Percentiles rank a stretch among this genome's conserved stretches.
Conservation (phyloP, 768 basidiomycete genomes). For the Russula virescens region DNA sequence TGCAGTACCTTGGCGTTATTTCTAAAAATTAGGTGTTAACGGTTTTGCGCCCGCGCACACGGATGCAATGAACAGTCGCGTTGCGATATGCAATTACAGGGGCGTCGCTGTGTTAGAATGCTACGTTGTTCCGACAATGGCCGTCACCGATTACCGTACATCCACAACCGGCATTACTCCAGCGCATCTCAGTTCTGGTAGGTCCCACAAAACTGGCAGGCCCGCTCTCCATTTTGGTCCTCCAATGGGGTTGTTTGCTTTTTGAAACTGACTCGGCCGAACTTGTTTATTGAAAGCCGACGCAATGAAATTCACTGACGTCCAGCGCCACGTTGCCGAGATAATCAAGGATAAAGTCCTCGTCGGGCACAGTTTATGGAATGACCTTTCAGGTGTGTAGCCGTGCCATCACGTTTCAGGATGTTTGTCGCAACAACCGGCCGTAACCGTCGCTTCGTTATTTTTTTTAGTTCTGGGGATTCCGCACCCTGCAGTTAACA, state of each 20-base stretch:
- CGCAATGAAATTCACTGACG: slow-evolving; percentile 50
- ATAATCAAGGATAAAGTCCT: slow-evolving; percentile 65
- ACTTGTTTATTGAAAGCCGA: slow-evolving; percentile 35
- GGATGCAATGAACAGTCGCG: slow-evolving; percentile 34
- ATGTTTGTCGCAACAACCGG: background rate
- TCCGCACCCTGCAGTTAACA: slow-evolving; percentile 70
- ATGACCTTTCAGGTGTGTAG: slow-evolving; percentile 65
- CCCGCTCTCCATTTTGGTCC: background rate
- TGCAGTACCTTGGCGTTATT: background rate
- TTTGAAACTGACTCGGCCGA: background rate
- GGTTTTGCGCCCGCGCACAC: background rate
- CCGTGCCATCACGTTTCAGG: slow-evolving; percentile 12
- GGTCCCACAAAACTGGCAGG: slow-evolving; percentile 15
- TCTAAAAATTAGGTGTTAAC: slow-evolving; percentile 1
- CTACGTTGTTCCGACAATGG: slow-evolving; percentile 59
- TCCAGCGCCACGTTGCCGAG: slow-evolving; percentile 61
- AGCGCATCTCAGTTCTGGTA: slow-evolving; percentile 38
- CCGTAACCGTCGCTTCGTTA: slow-evolving; percentile 17
- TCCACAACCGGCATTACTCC: slow-evolving; percentile 51
- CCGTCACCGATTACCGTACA: slow-evolving; percentile 71
- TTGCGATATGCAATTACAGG: slow-evolving; percentile 34
- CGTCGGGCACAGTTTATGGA: slow-evolving; percentile 76
- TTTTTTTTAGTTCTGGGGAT: slow-evolving; percentile 60
- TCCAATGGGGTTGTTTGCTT: background rate
- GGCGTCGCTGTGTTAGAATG: slow-evolving; percentile 58